Conservation (phyloP, 306 rosid genomes). For the Abrus pulchellus region DNA sequence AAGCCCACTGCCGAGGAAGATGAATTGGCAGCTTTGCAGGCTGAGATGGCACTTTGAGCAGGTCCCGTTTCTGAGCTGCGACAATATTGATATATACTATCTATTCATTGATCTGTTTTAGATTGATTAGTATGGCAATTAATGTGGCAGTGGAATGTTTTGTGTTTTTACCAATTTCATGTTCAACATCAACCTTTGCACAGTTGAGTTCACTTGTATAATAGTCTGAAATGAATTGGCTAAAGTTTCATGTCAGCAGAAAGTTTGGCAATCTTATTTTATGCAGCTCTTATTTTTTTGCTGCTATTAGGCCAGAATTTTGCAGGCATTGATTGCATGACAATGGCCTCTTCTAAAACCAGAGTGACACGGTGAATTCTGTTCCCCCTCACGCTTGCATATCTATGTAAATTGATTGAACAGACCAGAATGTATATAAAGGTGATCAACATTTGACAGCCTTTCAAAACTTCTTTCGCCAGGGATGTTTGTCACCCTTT, state of each 20-base stretch:
- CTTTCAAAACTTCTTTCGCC: slow-evolving; percentile 39
- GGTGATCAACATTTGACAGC: slow-evolving; percentile 51
- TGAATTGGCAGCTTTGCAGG: slow-evolving; percentile 96
- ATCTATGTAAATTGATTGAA: slow-evolving; percentile 53
- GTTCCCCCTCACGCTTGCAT: slow-evolving; percentile 40
- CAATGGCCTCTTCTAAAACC: slow-evolving; percentile 48
- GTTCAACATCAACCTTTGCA: slow-evolving; percentile 35
- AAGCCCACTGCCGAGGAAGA: slow-evolving; percentile 90
- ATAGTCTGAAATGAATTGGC: slow-evolving; percentile 17
- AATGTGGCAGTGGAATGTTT: slow-evolving; percentile 28
- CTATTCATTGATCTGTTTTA: slow-evolving; percentile 3
- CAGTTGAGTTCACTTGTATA: slow-evolving; percentile 31
- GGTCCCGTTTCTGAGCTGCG: slow-evolving; percentile 53
- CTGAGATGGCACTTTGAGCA: slow-evolving; percentile 97
- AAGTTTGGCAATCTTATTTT: slow-evolving; percentile 20
- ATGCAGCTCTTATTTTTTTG: slow-evolving; percentile 15
- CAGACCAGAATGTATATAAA: slow-evolving; percentile 60
- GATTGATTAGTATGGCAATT: slow-evolving; percentile 40
- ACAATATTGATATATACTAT: slow-evolving; percentile 21
- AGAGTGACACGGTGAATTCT: slow-evolving; percentile 52
- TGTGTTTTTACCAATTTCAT: slow-evolving; percentile 38
- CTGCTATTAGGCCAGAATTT: slow-evolving; percentile 46
- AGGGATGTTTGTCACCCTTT: slow-evolving; percentile 28
- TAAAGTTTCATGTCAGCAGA: slow-evolving; percentile 12
- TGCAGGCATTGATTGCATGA: slow-evolving; percentile 55